phyloP scores from a whole-genome alignment of 1,284 basidiomycete genomes.

The Cutaneotrichosporon daszewskae region DNA sequence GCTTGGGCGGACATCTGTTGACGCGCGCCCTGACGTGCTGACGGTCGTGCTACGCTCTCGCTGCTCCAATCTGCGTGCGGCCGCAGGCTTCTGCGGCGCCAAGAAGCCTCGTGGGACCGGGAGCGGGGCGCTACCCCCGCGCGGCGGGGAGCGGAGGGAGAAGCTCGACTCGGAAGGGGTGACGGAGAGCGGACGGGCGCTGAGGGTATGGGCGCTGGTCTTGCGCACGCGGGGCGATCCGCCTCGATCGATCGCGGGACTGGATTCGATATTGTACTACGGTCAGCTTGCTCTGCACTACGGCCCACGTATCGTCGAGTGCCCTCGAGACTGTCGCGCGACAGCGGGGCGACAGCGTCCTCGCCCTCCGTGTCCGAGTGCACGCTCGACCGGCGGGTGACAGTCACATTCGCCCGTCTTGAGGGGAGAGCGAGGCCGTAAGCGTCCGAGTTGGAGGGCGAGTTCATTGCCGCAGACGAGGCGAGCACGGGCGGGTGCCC shows the following conservation, averaged over 20 bases:
- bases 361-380: constrained; percentile 16
- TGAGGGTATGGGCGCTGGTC: constrained; percentile 11
- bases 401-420: constrained; percentile 14
- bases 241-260: not conserved
- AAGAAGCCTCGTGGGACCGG: constrained; percentile 37
- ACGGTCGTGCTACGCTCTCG: constrained; percentile 20
- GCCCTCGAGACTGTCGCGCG: constrained; percentile 16
- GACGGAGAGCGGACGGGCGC: constrained; percentile 7
- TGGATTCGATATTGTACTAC: not conserved
- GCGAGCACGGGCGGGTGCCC: no score
- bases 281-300: not conserved
- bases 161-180: constrained; percentile 17
- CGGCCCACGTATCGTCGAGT: constrained; percentile 19
- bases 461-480: no score
- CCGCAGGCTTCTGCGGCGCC: constrained; percentile 38
- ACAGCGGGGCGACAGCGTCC: constrained; percentile 14
- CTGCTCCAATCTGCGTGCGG: constrained; percentile 31
- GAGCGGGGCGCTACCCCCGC: constrained; percentile 23
- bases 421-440: constrained; percentile 15
- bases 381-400: constrained; percentile 11
- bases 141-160: constrained; percentile 22
- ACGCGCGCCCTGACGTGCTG: constrained; percentile 11
- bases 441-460: constrained; percentile 9
- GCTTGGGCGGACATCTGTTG: not conserved
- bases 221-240: constrained; percentile 1